Evolutionary conservation across 495 filamentous ascomycete genomes (phyloP).

Genomic region (Rostrohypoxylon terebratum): DNA sequence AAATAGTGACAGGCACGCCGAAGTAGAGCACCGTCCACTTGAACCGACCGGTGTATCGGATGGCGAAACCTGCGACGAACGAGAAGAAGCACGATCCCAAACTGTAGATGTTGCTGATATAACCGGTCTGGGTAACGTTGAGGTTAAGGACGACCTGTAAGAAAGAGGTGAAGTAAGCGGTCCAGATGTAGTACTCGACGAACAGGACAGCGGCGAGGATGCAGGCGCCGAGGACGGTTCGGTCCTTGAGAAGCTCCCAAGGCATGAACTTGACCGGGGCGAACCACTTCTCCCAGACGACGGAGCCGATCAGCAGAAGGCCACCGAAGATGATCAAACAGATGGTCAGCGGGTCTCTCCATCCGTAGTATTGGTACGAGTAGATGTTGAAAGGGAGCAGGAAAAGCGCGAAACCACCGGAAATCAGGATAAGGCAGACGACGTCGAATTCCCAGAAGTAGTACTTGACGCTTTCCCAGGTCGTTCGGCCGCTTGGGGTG

Average conservation of each 20-base stretch:
- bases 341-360: conserved; percentile 66
- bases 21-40: conserved; percentile 65
- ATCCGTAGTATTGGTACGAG: conserved; percentile 60
- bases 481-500: conserved; percentile 61
- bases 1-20: conserved; percentile 69
- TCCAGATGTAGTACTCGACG: conserved; percentile 71
- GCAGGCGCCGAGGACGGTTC: conserved; percentile 70
- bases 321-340: conserved; percentile 67
- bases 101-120: conserved; percentile 63
- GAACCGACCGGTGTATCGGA: conserved; percentile 69
- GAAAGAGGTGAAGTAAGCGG: conserved; percentile 68
- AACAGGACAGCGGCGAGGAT: conserved; percentile 63
- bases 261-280: conserved; percentile 69
- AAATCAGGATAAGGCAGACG: conserved; percentile 65
- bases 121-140: conserved; percentile 60
- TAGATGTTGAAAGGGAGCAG: conserved; percentile 71
- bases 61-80: conserved; percentile 65
- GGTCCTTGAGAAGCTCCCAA: conserved; percentile 67
- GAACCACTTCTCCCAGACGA: conserved; percentile 66
- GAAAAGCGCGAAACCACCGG: conserved; percentile 68
- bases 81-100: conserved; percentile 65
- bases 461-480: conserved; percentile 60
- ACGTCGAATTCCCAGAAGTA: conserved; percentile 70
- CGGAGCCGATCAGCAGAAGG: conserved; percentile 64
- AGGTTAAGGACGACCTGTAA: conserved; percentile 71